A percentile compares a stretch with the other conserved stretches of the same genome.
Evolutionary conservation across 169 alveolate genomes (phyloP).

Genomic region (Plasmodium falciparum): DNA sequence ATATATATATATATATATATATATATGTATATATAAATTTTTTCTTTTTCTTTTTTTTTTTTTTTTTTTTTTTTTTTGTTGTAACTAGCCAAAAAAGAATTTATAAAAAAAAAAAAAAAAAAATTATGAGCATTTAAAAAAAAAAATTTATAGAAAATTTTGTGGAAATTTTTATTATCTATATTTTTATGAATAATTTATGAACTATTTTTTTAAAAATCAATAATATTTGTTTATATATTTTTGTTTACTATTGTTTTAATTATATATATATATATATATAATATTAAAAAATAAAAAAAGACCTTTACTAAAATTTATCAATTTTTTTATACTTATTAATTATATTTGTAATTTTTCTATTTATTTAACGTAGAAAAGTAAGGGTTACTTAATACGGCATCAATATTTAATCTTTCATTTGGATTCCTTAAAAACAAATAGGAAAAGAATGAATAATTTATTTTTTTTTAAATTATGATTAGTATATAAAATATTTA

Average conservation of each 20-base stretch:
- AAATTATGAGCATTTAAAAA: no score
- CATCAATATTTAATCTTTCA: constrained; percentile 74
- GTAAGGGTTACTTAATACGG: constrained; percentile 57
- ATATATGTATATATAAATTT: constrained; percentile 19
- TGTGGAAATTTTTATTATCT: no score
- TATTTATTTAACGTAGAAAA: constrained; percentile 37
- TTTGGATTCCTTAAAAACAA: constrained; percentile 65
- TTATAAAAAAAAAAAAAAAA: no score
- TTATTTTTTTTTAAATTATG: not conserved
- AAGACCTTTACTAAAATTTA: constrained; percentile 3
- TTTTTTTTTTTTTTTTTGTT: no score
- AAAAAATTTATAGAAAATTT: no score
- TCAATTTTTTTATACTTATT: constrained; percentile 1
- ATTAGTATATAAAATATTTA: not conserved
- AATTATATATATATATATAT: no score
- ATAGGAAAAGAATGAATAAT: not conserved
- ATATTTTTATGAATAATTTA: no score
- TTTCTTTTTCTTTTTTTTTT: no score
- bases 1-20: constrained; percentile 46
- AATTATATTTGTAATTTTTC: not conserved
- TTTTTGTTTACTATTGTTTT: no score
- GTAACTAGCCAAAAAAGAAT: no score
- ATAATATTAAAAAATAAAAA: constrained; percentile 2
- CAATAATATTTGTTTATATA: no score
- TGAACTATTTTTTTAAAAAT: no score